A percentile compares a stretch with the other conserved stretches of the same genome.
These are phyloP conservation scores for Yarrowia hollandica DNA, from an alignment of 805 yeast species.

Conservation along the genomic window DNA sequence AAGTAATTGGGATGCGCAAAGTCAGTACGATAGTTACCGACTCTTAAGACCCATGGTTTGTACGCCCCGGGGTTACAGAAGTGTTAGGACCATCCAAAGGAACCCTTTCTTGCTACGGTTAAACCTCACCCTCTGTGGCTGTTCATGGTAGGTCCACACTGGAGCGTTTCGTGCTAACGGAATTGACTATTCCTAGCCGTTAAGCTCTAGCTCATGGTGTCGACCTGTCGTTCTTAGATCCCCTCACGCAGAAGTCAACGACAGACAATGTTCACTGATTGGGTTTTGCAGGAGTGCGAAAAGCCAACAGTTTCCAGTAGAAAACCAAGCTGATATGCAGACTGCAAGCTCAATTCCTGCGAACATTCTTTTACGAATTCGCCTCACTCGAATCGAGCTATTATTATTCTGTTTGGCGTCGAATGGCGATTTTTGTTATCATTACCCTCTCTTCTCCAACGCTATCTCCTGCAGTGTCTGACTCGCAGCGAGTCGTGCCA, in stretches of 20 bases:
- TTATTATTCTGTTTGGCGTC: not conserved
- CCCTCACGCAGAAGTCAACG: conserved; percentile 5
- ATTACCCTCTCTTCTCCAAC: not conserved
- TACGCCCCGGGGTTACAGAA: too few species aligned
- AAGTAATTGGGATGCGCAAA: not conserved
- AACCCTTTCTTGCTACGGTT: too few species aligned
- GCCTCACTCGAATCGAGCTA: not conserved
- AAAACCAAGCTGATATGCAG: too few species aligned
- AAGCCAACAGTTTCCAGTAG: too few species aligned
- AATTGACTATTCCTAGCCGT: not conserved
- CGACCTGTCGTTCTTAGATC: not conserved
- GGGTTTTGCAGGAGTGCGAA: not conserved
- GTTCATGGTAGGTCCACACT: too few species aligned
- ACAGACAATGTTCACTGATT: not conserved
- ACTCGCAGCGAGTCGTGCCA: conserved; percentile 5
- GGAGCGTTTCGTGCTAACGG: not conserved
- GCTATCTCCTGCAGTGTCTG: conserved; percentile 9
- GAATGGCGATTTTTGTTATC: not conserved
- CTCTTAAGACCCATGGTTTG: not conserved
- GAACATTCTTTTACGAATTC: not conserved
- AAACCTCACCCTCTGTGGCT: too few species aligned
- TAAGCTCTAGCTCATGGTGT: conserved; percentile 5
- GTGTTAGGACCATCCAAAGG: too few species aligned
- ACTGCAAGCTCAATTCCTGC: not conserved
- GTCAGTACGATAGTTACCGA: not conserved